Base-by-base conservation (phyloP, 192 early-diverging fungal species). In the Entomortierella parvispora region DNA sequence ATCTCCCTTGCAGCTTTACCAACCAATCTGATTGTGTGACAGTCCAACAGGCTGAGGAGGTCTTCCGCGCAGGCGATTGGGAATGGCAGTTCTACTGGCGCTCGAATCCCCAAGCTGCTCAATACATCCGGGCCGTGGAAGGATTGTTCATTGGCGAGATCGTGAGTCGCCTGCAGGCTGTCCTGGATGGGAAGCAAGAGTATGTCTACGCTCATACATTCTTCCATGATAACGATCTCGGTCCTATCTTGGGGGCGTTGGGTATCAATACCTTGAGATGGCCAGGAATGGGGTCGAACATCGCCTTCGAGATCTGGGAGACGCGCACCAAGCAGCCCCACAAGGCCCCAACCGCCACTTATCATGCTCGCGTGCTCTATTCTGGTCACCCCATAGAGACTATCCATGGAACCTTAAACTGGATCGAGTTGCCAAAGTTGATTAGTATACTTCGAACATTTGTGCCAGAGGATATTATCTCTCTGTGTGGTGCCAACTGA, bases 81-180 rank as follows among this genome's bases (percentile, higher is more conserved):
- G 47, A 49, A 18, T 49, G 47, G 47, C 47, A 49, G 15, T 49
- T 49, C 47, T 23, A 49, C 47, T 49, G 47, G 47, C 47, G 47
- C 22, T 5, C 9, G 47, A 49, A 49, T 18, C 22, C 47, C 22
- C 47, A 49, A 4, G 47, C 18, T 49, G n/a, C 18, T 18, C 47
- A 49, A 18, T 23, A 20, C 47, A 49, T 49, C 47, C 47, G n/a
- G 22, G 47, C 22, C 47, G 47, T 49, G 47, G 18, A 49, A 18
- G 47, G 47, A 49, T 49, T 49, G 22, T 49, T 49, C 47, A 49
- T 49, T 49, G 47, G 47, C n/a, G 47, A 49, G 47, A 49, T 49
- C 47, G 47, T 49, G 47, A 18, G 47, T 49, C 47, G 47, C 47
- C 47, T 49, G 47, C 47, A 49, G 22, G 47, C 47, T 49, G 47